Percentiles rank a stretch among this genome's conserved stretches.
These are phyloP conservation scores for Fusarium sp. DNA, from an alignment of 2,329 filamentous ascomycete species.

Conservation along the genomic window DNA sequence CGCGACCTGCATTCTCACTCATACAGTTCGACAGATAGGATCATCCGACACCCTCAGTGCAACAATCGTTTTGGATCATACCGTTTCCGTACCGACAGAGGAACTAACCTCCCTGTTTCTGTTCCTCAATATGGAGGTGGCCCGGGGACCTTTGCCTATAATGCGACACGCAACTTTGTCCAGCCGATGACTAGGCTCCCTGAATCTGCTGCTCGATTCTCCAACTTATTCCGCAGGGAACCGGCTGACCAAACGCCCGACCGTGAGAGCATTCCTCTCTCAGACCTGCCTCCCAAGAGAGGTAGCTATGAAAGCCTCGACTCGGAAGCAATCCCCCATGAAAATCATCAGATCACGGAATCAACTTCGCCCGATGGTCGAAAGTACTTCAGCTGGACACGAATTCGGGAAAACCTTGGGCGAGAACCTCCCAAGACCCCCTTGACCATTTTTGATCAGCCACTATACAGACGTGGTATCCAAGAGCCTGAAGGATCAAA, in stretches of 20 bases:
- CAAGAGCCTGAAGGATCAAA: constrained; percentile 19
- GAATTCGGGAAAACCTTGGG: constrained; percentile 45
- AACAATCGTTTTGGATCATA: constrained; percentile 24
- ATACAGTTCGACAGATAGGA: constrained; percentile 46
- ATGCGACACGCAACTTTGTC: constrained; percentile 42
- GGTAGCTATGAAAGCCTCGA: constrained; percentile 53
- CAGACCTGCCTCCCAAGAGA: constrained; percentile 46
- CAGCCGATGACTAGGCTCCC: constrained; percentile 43
- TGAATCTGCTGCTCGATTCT: constrained; percentile 47
- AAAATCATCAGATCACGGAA: neutral
- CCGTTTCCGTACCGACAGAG: constrained; percentile 45
- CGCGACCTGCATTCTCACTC: constrained; percentile 39
- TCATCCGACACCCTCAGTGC: constrained; percentile 48
- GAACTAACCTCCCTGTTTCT: constrained; percentile 37
- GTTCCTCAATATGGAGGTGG: constrained; percentile 41
- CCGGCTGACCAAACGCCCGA: constrained; percentile 7
- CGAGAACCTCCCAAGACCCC: constrained; percentile 43
- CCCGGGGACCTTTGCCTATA: constrained; percentile 37
- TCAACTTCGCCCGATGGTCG: neutral
- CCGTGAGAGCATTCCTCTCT: constrained; percentile 27
- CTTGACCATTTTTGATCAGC: constrained; percentile 46
- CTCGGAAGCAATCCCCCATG: constrained; percentile 42
- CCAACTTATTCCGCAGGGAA: constrained; percentile 47
- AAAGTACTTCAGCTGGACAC: constrained; percentile 47
- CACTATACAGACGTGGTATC: constrained; percentile 39